A percentile compares a stretch with the other conserved stretches of the same genome.
Evolutionary conservation across 768 basidiomycete species (phyloP).

Genomic region (Pleurotus pulmonarius): DNA sequence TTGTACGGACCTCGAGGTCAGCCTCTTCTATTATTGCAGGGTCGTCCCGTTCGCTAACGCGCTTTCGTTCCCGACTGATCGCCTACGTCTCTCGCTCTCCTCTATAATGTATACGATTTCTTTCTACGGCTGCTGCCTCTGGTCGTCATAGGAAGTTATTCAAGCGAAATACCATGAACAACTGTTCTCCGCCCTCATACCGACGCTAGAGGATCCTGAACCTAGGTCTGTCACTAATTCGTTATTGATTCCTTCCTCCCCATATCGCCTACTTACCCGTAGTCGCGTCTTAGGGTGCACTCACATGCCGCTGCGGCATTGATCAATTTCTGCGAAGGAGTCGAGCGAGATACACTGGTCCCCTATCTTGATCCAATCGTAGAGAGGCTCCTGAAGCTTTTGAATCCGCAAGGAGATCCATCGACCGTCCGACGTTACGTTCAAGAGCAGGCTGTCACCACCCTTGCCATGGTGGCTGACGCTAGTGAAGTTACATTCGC

Average conservation of each 20-base stretch:
- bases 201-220: constrained; percentile 71
- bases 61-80: neutral
- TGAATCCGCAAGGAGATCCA: constrained; percentile 50
- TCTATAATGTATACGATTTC: no score
- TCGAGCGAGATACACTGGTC: constrained; percentile 64
- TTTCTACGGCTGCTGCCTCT: no score
- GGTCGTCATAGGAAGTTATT: constrained; percentile 55
- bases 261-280: constrained; percentile 1
- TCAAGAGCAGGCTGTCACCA: constrained; percentile 86
- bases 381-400: constrained; percentile 61
- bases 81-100: neutral
- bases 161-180: constrained; percentile 66
- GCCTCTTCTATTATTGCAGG: constrained; percentile 6
- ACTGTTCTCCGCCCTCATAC: constrained; percentile 68
- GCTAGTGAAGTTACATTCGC: constrained; percentile 76
- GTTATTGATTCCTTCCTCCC: neutral
- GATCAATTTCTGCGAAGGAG: constrained; percentile 90
- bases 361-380: constrained; percentile 83
- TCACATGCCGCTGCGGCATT: constrained; percentile 84
- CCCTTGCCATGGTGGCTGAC: constrained; percentile 86
- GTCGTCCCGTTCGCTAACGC: neutral
- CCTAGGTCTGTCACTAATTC: constrained; percentile 43
- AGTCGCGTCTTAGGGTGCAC: constrained; percentile 56
- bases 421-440: constrained; percentile 54
- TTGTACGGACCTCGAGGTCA: constrained; percentile 83